Conservation (phyloP, 768 basidiomycete species). For the Tulasnella sp. region DNA sequence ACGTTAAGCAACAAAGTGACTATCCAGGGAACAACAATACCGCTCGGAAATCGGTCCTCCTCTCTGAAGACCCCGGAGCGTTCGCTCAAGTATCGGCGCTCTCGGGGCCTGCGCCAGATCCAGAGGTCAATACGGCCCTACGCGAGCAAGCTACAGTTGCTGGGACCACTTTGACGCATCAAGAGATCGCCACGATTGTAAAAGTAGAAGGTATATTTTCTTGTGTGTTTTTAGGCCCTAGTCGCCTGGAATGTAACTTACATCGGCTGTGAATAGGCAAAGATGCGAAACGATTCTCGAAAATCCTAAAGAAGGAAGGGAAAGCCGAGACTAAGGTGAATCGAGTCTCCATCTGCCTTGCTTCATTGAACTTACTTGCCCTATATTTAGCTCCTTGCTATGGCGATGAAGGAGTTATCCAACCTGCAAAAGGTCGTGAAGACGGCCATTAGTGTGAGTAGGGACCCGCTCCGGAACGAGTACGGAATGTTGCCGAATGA, state of each 20-base stretch:
- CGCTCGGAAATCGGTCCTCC: too few relatives aligned
- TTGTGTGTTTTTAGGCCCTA: background rate
- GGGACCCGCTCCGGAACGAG: too few relatives aligned
- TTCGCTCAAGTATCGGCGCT: too few relatives aligned
- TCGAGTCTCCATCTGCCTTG: background rate
- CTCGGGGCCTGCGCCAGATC: too few relatives aligned
- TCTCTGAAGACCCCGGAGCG: too few relatives aligned
- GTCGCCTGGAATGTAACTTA: background rate
- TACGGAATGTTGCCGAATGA: too few relatives aligned
- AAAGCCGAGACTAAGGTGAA: slow-evolving; percentile 52
- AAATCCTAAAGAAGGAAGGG: slow-evolving; percentile 59
- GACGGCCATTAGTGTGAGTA: slow-evolving; percentile 41
- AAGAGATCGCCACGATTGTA: slow-evolving; percentile 1
- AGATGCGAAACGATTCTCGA: slow-evolving; percentile 51
- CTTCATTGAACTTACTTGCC: background rate
- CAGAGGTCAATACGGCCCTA: too few relatives aligned
- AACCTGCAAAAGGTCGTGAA: slow-evolving; percentile 61
- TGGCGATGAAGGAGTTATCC: slow-evolving; percentile 54
- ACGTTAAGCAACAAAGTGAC: too few relatives aligned
- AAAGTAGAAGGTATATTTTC: slow-evolving; percentile 8
- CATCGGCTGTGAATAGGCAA: slow-evolving; percentile 33
- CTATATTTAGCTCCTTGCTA: slow-evolving; percentile 34
- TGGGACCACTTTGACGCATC: background rate
- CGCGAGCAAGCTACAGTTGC: too few relatives aligned
- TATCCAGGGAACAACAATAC: too few relatives aligned